Percentiles rank a stretch among this genome's conserved stretches.
Evolutionary conservation across 805 yeast genomes (phyloP).

Genomic region (Starmerella scarabaei): DNA sequence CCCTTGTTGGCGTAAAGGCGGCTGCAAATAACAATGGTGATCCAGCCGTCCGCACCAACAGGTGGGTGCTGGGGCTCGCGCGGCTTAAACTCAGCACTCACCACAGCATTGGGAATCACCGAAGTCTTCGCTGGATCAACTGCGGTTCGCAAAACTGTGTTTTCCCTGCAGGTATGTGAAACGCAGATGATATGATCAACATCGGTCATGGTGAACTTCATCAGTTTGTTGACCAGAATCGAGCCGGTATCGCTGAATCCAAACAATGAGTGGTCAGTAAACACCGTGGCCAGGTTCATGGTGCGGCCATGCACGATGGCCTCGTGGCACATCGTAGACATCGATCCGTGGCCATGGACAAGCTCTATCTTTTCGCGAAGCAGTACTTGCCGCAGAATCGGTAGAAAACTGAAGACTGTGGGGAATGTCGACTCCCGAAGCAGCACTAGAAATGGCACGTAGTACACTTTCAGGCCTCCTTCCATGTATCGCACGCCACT

Average conservation of each 20-base stretch:
- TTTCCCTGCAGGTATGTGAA: conserved; percentile 91
- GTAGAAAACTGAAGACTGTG: conserved; percentile 76
- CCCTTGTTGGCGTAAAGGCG: conserved; percentile 94
- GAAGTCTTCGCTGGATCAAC: conserved; percentile 65
- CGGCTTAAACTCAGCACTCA: conserved; percentile 54
- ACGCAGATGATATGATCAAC: conserved; percentile 94
- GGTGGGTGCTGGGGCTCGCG: conserved; percentile 21
- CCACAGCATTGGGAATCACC: conserved; percentile 96
- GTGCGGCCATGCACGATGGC: conserved; percentile 82
- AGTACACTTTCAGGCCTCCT: conserved; percentile 85
- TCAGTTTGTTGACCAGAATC: conserved; percentile 71
- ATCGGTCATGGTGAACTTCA: conserved; percentile 72
- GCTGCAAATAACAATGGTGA: conserved; percentile 83
- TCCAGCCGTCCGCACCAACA: conserved; percentile 19
- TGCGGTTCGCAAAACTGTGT: conserved; percentile 77
- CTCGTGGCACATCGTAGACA: conserved; percentile 77
- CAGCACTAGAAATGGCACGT: conserved; percentile 70
- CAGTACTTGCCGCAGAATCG: conserved; percentile 70
- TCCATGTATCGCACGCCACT: conserved; percentile 72
- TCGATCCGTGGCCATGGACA: conserved; percentile 91
- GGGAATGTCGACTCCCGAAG: conserved; percentile 80
- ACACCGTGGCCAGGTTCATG: conserved; percentile 82
- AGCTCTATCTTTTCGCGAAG: conserved; percentile 76
- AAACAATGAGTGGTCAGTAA: conserved; percentile 91
- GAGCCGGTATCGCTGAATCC: conserved; percentile 82